Percentiles rank a stretch among this genome's conserved stretches.
phyloP scores from a whole-genome alignment of 1,284 basidiomycete genomes.

The Sanghuangporus sanghuang region DNA sequence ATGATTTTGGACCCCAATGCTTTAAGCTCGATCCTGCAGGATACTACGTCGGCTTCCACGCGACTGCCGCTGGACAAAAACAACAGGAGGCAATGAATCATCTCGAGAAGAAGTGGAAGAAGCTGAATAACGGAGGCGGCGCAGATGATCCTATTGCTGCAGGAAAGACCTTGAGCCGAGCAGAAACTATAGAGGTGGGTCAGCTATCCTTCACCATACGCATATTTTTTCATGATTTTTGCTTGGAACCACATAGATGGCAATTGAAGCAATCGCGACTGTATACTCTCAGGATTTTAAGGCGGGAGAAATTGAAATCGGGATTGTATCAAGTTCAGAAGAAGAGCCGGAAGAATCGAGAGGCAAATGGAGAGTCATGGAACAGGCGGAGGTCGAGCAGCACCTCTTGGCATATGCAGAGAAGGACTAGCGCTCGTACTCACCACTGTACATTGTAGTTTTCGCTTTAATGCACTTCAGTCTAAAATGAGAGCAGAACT shows the following conservation, averaged over 20 bases:
- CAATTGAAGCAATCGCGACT: slow-evolving; percentile 90
- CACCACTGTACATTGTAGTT: not conserved
- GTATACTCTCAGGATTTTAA: slow-evolving; percentile 97
- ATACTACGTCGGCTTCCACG: slow-evolving; percentile 98
- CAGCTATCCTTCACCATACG: not conserved
- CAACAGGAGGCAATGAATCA: slow-evolving; percentile 99
- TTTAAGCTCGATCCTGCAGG: slow-evolving; percentile 99
- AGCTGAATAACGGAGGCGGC: slow-evolving; percentile 71
- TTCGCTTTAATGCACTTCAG: not conserved
- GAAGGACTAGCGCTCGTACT: slow-evolving; percentile 61
- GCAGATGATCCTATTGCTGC: slow-evolving; percentile 70
- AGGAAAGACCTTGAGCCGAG: slow-evolving; percentile 57
- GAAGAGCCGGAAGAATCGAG: slow-evolving; percentile 62
- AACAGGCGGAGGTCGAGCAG: slow-evolving; percentile 78
- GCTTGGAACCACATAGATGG: slow-evolving; percentile 52
- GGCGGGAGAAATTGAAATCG: slow-evolving; percentile 82
- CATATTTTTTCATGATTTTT: not conserved
- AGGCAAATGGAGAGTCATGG: slow-evolving; percentile 82
- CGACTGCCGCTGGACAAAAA: slow-evolving; percentile 94
- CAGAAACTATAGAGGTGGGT: slow-evolving; percentile 80
- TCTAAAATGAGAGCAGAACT: not conserved
- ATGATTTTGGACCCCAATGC: slow-evolving; percentile 87
- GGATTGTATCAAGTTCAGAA: slow-evolving; percentile 69
- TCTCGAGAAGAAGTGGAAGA: slow-evolving; percentile 99
- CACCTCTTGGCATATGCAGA: slow-evolving; percentile 89